Percentiles rank a stretch among this genome's conserved stretches.
Evolutionary conservation across 2,329 filamentous ascomycete species (phyloP).

Genomic region (Epichloe coenophiala): DNA sequence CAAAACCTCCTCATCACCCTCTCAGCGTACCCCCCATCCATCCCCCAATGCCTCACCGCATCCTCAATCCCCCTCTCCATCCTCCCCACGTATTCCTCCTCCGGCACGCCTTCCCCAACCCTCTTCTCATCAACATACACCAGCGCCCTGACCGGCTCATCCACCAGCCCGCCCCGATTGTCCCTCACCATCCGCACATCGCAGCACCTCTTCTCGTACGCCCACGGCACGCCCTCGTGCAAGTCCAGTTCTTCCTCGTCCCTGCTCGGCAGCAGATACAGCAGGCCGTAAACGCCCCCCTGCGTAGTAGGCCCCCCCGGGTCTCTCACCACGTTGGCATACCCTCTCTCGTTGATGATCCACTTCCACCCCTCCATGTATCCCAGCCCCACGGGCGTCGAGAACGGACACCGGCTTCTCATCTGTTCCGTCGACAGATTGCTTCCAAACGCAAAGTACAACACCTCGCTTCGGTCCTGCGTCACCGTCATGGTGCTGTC

Average conservation of each 20-base stretch:
- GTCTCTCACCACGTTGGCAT: slow-evolving; percentile 47
- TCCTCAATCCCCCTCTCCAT: slow-evolving; percentile 53
- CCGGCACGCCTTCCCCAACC: slow-evolving; percentile 25
- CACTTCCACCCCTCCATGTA: slow-evolving; percentile 44
- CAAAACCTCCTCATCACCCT: slow-evolving; percentile 36
- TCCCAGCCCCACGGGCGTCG: slow-evolving; percentile 42
- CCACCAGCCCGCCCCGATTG: slow-evolving; percentile 10
- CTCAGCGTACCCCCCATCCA: slow-evolving; percentile 42
- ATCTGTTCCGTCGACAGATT: slow-evolving; percentile 58
- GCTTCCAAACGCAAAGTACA: slow-evolving; percentile 61
- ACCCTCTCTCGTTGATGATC: slow-evolving; percentile 54
- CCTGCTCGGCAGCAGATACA: slow-evolving; percentile 35
- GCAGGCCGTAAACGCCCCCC: slow-evolving; percentile 37
- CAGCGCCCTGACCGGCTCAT: slow-evolving; percentile 27
- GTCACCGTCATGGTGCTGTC: slow-evolving; percentile 22
- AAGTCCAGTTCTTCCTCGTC: slow-evolving; percentile 41
- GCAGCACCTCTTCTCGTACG: slow-evolving; percentile 39
- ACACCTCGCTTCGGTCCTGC: slow-evolving; percentile 20
- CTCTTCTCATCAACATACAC: slow-evolving; percentile 44
- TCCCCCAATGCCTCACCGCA: slow-evolving; percentile 35
- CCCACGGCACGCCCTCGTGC: slow-evolving; percentile 49
- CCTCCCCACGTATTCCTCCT: slow-evolving; percentile 44
- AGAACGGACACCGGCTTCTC: slow-evolving; percentile 44
- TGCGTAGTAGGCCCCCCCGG: too few relatives aligned
- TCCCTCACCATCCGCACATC: slow-evolving; percentile 19